Conservation (phyloP, 805 yeast species). For the Ogataea naganishii region DNA sequence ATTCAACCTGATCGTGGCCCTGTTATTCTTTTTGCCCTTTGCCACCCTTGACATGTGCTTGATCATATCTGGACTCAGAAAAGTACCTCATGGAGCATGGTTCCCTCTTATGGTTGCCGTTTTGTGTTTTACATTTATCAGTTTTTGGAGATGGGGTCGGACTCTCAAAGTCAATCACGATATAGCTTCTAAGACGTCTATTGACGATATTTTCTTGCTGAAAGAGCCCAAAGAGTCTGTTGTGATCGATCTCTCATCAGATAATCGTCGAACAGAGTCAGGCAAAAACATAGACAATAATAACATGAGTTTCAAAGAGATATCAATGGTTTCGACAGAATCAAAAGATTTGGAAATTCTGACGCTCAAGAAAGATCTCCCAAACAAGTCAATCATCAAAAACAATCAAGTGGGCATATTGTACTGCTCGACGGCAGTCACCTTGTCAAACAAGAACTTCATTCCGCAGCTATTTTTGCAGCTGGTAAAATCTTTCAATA, state of each 20-base stretch:
- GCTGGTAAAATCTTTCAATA: constrained; percentile 30
- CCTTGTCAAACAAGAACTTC: constrained; percentile 33
- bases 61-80: constrained; percentile 39
- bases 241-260: constrained; percentile 13
- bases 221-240: constrained; percentile 13
- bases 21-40: constrained; percentile 29
- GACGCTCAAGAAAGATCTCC: background rate
- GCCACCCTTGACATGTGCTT: constrained; percentile 38
- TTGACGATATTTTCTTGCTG: constrained; percentile 26
- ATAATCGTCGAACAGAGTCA: constrained; percentile 3
- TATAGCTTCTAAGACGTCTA: constrained; percentile 11
- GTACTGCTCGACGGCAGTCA: constrained; percentile 29
- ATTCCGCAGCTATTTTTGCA: constrained; percentile 33
- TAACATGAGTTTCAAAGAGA: no score
- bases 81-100: constrained; percentile 56
- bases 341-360: constrained; percentile 1
- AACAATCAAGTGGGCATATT: constrained; percentile 32
- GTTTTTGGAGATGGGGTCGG: constrained; percentile 42
- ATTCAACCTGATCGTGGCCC: constrained; percentile 24
- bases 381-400: constrained; percentile 9
- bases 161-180: constrained; percentile 31
- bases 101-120: constrained; percentile 41
- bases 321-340: constrained; percentile 4
- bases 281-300: background rate
- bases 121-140: constrained; percentile 27